Evolutionary conservation across 768 basidiomycete genomes (phyloP).

Genomic region (Pholiota microspora): DNA sequence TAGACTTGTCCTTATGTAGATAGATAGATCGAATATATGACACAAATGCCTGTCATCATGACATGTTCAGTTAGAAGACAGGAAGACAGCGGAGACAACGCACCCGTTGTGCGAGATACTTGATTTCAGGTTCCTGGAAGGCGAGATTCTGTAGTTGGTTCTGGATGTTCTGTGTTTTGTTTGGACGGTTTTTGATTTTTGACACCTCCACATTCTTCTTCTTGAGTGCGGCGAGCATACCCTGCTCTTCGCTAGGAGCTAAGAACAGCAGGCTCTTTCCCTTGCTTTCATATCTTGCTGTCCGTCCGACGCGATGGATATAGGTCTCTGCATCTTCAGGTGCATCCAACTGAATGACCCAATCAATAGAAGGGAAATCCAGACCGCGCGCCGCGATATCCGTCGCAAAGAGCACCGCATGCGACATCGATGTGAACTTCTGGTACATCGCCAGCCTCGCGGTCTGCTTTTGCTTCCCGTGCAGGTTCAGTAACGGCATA

Average conservation of each 20-base stretch:
- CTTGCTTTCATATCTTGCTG: conserved; percentile 88
- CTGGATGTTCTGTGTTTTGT: conserved; percentile 81
- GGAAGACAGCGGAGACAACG: conserved; percentile 24
- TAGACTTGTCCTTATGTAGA: conserved; percentile 89
- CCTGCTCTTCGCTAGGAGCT: conserved; percentile 89
- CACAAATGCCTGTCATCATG: conserved; percentile 73
- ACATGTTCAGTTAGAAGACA: not conserved
- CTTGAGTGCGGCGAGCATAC: conserved; percentile 72
- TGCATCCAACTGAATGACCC: conserved; percentile 95
- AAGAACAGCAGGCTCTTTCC: conserved; percentile 85
- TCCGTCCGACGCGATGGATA: conserved; percentile 94
- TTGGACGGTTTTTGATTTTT: conserved; percentile 85
- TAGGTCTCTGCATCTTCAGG: conserved; percentile 98
- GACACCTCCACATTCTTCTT: conserved; percentile 70
- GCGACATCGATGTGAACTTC: conserved; percentile 77
- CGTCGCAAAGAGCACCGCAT: conserved; percentile 90
- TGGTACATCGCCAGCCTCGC: conserved; percentile 81
- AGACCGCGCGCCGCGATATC: conserved; percentile 95
- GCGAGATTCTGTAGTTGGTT: conserved; percentile 90
- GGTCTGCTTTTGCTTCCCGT: conserved; percentile 97
- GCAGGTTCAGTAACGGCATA: conserved; percentile 86
- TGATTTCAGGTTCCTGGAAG: conserved; percentile 95
- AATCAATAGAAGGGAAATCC: conserved; percentile 95
- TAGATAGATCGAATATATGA: conserved; percentile 93
- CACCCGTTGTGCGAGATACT: conserved; percentile 93